Evolutionary conservation across 495 filamentous ascomycete species (phyloP), one percentile per base, ranked within the genome.

Genomic region (Endocarpon pusillum): DNA sequence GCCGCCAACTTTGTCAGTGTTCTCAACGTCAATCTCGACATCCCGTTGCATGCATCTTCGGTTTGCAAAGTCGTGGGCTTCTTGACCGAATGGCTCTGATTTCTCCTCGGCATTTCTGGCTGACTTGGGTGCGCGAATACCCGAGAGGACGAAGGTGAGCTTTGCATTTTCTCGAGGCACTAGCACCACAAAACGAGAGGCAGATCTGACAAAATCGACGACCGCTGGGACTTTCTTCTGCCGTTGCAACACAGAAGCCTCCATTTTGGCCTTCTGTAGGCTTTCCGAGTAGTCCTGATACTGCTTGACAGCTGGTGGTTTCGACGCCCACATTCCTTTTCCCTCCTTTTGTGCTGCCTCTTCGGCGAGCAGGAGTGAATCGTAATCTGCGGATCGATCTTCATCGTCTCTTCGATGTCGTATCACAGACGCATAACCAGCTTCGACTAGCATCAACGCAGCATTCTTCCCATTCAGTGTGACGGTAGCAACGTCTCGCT

Each of bases 191-290:
- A 99, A 99, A 34, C 91, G 75, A 17, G 86, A 92, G 20, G 80
- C 91, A 10, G 82, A 83, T 58, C 94, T 93, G 61, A 94, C 89
- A 49, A 84, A 99, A 51, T 99, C 91, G 28, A 99, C 87, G 41
- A 99, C 58, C 5, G 79, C 91, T 3, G 91, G 84, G n/a, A 94
- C 77, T 42, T 78, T 83, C 57, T 81, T 83, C 55, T 92, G 85
- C 12, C 87, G 73, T 36, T 83, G 75, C 12, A 99, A 68, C 21
- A 81, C 71, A 3, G 83, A 79, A 16, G 92, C 63, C 48, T 89
- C 82, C 26, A 89, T 74, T 67, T 93, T 96, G 32, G 91, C 91
- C 55, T 94, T 94, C 52, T 94, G 86, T 0, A 86, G 60, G 26
- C 61, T 84, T 58, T 96, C 91, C 2, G 84, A 93, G 55, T 83